A percentile compares a stretch with the other conserved stretches of the same genome.
Evolutionary conservation across 371 early-diverging fungal species (phyloP).

Genomic region (Homolaphlyctis polyrhiza): DNA sequence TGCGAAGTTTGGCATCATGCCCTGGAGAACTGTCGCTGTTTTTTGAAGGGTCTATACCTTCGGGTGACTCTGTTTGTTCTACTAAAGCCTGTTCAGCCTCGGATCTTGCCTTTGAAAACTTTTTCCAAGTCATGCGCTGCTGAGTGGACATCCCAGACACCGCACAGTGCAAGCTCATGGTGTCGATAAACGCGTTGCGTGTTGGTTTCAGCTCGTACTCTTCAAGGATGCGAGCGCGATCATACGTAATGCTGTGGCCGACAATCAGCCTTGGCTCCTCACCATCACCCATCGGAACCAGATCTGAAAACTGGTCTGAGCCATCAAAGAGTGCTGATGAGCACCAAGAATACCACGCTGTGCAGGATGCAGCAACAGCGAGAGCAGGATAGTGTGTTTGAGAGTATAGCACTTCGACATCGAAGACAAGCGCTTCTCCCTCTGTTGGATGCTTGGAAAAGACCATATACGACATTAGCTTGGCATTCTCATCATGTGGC

Average conservation of each 20-base stretch:
- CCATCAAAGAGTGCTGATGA: slow-evolving; percentile 58
- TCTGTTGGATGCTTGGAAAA: slow-evolving; percentile 46
- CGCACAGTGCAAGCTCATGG: slow-evolving; percentile 91
- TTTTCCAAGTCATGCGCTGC: slow-evolving; percentile 75
- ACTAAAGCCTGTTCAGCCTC: slow-evolving; percentile 3
- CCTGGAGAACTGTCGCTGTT: too few relatives aligned
- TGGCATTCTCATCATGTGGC: too few relatives aligned
- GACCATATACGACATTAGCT: too few relatives aligned
- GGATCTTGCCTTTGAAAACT: slow-evolving; percentile 4
- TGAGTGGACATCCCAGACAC: slow-evolving; percentile 85
- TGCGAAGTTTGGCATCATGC: too few relatives aligned
- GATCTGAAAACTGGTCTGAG: slow-evolving; percentile 10
- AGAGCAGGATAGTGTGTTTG: slow-evolving; percentile 63
- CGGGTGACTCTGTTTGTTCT: slow-evolving; percentile 6
- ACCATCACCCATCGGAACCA: slow-evolving; percentile 60
- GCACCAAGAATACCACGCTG: slow-evolving; percentile 91
- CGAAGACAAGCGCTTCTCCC: slow-evolving; percentile 76
- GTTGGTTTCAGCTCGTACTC: slow-evolving; percentile 64
- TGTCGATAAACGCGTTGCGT: slow-evolving; percentile 72
- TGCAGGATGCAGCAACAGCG: slow-evolving; percentile 72
- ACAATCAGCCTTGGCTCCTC: slow-evolving; percentile 54
- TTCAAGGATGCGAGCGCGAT: slow-evolving; percentile 81
- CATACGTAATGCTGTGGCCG: slow-evolving; percentile 92
- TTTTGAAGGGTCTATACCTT: too few relatives aligned
- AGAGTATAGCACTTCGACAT: slow-evolving; percentile 77